Conservation (phyloP, 768 basidiomycete species). For the Russula compacta region DNA sequence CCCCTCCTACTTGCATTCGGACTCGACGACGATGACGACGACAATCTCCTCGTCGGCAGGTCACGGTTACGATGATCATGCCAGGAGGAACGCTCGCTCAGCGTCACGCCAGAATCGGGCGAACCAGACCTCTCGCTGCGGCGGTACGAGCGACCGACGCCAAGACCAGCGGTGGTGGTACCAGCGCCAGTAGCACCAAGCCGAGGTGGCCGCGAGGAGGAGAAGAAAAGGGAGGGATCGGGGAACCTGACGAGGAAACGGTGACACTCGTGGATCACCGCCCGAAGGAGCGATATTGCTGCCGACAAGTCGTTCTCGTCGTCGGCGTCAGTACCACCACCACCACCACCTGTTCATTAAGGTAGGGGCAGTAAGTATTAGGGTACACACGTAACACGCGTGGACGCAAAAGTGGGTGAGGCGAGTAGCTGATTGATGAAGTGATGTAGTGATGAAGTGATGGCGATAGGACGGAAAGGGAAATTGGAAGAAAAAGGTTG, state of each 20-base stretch:
- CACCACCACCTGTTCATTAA: too few species aligned
- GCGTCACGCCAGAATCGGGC: not conserved
- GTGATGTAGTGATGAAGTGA: not conserved
- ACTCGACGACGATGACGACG: too few species aligned
- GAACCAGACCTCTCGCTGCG: not conserved
- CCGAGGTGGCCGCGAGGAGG: not conserved
- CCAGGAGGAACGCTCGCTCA: not conserved
- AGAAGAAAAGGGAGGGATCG: slow-evolving; percentile 46
- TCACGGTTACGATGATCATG: not conserved
- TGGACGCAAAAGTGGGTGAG: not conserved
- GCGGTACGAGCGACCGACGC: too few species aligned
- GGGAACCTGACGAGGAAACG: slow-evolving; percentile 46
- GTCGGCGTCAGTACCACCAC: too few species aligned
- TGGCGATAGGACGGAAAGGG: not conserved
- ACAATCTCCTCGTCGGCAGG: too few species aligned
- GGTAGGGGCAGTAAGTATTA: too few species aligned
- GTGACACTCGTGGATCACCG: slow-evolving; percentile 59
- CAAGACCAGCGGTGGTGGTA: too few species aligned
- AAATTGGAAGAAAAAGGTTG: too few species aligned
- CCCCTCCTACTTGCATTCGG: not conserved
- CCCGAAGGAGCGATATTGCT: slow-evolving; percentile 47
- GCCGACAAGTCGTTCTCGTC: slow-evolving; percentile 35
- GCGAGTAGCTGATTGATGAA: not conserved
- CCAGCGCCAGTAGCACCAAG: too few species aligned
- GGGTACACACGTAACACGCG: too few species aligned